Conservation (phyloP, 1,139 yeast genomes). For the Diutina rugosa region DNA sequence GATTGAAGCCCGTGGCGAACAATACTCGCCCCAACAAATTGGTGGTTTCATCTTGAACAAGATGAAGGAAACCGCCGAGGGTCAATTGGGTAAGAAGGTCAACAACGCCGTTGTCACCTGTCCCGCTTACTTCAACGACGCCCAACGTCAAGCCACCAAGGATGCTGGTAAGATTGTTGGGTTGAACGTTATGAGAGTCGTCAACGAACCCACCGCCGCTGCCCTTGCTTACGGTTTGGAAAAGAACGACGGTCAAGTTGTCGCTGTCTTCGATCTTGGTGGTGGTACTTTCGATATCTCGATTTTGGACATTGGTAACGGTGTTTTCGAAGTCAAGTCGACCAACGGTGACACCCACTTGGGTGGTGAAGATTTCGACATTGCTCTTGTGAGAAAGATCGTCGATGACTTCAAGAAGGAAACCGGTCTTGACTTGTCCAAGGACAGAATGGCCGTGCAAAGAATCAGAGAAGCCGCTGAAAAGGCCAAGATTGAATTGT, state of each 20-base stretch:
- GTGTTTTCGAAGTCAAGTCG: conserved; percentile 80
- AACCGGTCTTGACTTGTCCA: conserved; percentile 73
- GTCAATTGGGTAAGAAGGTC: conserved; percentile 73
- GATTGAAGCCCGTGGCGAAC: conserved; percentile 93
- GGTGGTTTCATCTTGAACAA: conserved; percentile 96
- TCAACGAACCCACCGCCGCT: conserved; percentile 98
- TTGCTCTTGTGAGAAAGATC: conserved; percentile 76
- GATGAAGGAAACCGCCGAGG: conserved; percentile 96
- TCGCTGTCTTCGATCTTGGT: conserved; percentile 80
- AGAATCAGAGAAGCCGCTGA: conserved; percentile 99
- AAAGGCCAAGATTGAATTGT: conserved; percentile 97
- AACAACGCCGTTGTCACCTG: conserved; percentile 90
- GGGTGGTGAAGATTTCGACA: conserved; percentile 87
- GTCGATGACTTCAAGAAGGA: conserved; percentile 90
- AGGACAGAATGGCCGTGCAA: conserved; percentile 98
- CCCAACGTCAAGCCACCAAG: conserved; percentile 97
- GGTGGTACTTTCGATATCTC: conserved; percentile 88
- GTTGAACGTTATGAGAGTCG: conserved; percentile 89
- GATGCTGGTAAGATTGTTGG: conserved; percentile 98
- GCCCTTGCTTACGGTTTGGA: conserved; percentile 96
- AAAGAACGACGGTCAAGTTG: conserved; percentile 59
- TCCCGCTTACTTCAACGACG: conserved; percentile 96
- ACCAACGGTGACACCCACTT: conserved; percentile 86
- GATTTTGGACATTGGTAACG: conserved; percentile 73
- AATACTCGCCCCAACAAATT: conserved; percentile 91